phyloP scores from a whole-genome alignment of 2,329 filamentous ascomycete species.

The Neofusicoccum ribis region DNA sequence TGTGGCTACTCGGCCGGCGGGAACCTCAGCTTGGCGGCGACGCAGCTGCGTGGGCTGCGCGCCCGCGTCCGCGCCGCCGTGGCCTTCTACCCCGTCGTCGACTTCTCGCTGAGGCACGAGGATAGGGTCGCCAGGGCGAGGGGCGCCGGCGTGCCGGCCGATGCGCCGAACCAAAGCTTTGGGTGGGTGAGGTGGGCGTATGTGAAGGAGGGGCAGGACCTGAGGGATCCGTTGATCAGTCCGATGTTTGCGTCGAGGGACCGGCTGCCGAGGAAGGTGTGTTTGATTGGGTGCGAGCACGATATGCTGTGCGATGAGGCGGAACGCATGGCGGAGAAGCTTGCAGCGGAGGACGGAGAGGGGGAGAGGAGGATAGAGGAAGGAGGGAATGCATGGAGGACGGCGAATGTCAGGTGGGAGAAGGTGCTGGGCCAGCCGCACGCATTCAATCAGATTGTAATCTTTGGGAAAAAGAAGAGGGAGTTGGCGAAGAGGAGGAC shows the following conservation, averaged over 20 bases:
- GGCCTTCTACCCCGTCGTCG: constrained; percentile 45
- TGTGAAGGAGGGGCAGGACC: constrained; percentile 35
- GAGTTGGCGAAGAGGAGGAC: not conserved
- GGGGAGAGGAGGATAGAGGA: constrained; percentile 21
- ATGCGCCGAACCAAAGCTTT: constrained; percentile 17
- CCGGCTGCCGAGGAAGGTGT: constrained; percentile 45
- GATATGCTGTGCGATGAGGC: constrained; percentile 50
- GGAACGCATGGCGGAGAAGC: constrained; percentile 32
- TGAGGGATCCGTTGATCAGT: constrained; percentile 46
- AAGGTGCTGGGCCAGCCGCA: constrained; percentile 21
- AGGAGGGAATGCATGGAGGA: constrained; percentile 22
- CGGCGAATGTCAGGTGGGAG: constrained; percentile 22
- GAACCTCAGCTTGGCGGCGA: constrained; percentile 47
- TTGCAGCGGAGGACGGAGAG: constrained; percentile 26
- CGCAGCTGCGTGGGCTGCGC: constrained; percentile 42
- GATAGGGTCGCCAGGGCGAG: constrained; percentile 19
- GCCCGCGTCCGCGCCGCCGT: constrained; percentile 40
- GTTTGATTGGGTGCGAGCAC: constrained; percentile 47
- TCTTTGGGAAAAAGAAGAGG: not conserved
- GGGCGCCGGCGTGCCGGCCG: not conserved
- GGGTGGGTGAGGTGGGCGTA: constrained; percentile 12
- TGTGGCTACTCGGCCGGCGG: constrained; percentile 56
- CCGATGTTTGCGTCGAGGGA: constrained; percentile 39
- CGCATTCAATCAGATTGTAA: constrained; percentile 21
- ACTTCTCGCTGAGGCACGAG: constrained; percentile 12